Base-by-base conservation (phyloP, 2,329 filamentous ascomycete genomes). In the Neonectria sp. region DNA sequence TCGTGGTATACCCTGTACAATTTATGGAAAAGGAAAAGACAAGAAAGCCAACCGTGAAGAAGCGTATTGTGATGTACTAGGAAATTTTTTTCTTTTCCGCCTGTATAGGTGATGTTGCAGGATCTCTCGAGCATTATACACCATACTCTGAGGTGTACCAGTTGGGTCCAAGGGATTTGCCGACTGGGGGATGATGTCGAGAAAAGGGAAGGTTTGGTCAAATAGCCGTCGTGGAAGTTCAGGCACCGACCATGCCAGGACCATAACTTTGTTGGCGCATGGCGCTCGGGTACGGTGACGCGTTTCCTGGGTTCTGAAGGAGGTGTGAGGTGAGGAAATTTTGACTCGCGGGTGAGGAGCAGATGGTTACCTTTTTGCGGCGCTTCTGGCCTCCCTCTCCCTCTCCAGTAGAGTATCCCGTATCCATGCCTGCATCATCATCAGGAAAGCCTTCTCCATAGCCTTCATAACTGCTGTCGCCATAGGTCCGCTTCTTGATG, bases 401-500 rank as follows among this genome's bases (percentile, higher is more conserved):
- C 71, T 93, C 92, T 65, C 90, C 91, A 25, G 92, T 93, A 25
- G 91, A 93, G 75, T 94, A 91, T n/a, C 88, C 89, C 17, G 82
- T 84, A 13, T 88, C 90, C 63, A 79, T 76, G 51, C 86, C 89
- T 9, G 78, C 79, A 68, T 92, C 92, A 70, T 93, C 91, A 69
- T 94, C 92, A 11, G 86, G 86, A 72, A 86, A 94, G 37, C 91
- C 90, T 72, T 94, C 92, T 51, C 89, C 88, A 75, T 95, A 95
- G 48, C 93, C 92, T 74, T 92, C 90, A 76, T 89, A 95, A 74
- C 91, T 93, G 73, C 86, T 88, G 70, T 95, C 93, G 45, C 91
- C 90, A 77, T 95, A 95, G 69, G 90, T 89, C 55, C 93, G 88
- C 85, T 95, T 95, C 83, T 92, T 93, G 68, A 89, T 86, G 62